These are phyloP conservation scores for Yamadazyma oceani DNA, from an alignment of 1,139 yeast genomes.

Conservation along the genomic window DNA sequence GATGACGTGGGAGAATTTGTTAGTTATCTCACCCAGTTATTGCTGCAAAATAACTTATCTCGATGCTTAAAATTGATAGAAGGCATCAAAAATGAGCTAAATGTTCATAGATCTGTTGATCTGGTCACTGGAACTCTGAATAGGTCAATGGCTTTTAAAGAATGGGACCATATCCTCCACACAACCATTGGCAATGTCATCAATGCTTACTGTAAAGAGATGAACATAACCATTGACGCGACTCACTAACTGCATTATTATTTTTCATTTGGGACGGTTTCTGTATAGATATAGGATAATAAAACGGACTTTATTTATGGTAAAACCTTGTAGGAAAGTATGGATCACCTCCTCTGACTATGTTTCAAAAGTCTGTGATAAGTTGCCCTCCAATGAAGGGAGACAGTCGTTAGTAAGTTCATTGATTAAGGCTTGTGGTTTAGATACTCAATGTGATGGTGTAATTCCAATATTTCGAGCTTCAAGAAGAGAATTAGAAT, in stretches of 20 bases:
- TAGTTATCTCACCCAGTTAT: constrained; percentile 23
- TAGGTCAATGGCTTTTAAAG: constrained; percentile 11
- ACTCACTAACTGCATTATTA: background rate
- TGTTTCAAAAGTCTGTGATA: constrained; percentile 34
- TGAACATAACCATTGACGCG: constrained; percentile 1
- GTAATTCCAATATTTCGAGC: constrained; percentile 27
- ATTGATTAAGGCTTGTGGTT: constrained; percentile 42
- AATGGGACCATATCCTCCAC: constrained; percentile 18
- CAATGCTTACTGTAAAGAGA: constrained; percentile 3
- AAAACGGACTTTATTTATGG: background rate
- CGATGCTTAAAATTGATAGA: constrained; percentile 25
- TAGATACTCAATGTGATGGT: constrained; percentile 26
- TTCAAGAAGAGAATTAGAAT: constrained; percentile 23
- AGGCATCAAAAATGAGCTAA: constrained; percentile 17
- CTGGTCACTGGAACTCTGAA: constrained; percentile 2
- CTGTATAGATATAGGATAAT: background rate
- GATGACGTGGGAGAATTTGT: constrained; percentile 51
- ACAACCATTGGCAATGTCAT: background rate
- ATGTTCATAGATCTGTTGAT: constrained; percentile 11
- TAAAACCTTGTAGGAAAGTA: background rate
- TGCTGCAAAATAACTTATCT: constrained; percentile 19
- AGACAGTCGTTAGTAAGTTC: constrained; percentile 48
- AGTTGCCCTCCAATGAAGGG: constrained; percentile 52
- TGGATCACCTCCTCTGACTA: constrained; percentile 12
- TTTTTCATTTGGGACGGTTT: background rate